phyloP scores from a whole-genome alignment of 306 rosid species.

The Sicyos edulis region DNA sequence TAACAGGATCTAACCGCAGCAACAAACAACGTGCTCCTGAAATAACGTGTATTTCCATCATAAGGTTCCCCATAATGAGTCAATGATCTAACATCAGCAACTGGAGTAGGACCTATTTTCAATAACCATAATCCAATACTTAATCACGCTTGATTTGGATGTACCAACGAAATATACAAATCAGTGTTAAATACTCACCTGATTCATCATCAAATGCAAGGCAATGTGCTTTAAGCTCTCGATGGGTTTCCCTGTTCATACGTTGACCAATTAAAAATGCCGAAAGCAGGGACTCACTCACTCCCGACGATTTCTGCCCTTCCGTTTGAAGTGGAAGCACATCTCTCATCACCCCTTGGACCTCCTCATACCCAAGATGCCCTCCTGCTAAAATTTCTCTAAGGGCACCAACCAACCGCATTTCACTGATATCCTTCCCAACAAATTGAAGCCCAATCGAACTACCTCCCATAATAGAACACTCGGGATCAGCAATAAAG shows the following conservation, averaged over 20 bases:
- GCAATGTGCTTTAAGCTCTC: constrained; percentile 89
- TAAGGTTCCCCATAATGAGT: constrained; percentile 97
- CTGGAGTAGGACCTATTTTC: constrained; percentile 63
- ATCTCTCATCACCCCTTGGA: constrained; percentile 79
- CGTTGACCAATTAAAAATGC: constrained; percentile 96
- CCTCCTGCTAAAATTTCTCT: constrained; percentile 94
- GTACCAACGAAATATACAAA: background rate
- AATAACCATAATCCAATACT: constrained; percentile 21
- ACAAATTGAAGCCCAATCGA: constrained; percentile 76
- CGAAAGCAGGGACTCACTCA: constrained; percentile 73
- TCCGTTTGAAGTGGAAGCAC: constrained; percentile 58
- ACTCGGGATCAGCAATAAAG: constrained; percentile 89
- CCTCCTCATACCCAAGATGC: constrained; percentile 94
- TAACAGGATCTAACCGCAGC: constrained; percentile 90
- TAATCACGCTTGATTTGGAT: constrained; percentile 18
- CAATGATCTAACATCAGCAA: constrained; percentile 82
- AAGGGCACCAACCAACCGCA: constrained; percentile 93
- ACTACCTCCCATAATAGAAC: constrained; percentile 80
- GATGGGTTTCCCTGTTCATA: constrained; percentile 93
- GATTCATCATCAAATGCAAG: constrained; percentile 92
- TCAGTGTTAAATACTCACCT: constrained; percentile 37
- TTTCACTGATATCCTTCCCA: constrained; percentile 58
- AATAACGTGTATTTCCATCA: constrained; percentile 92
- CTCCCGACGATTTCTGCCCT: constrained; percentile 35
- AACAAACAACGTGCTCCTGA: constrained; percentile 92